Evolutionary conservation across 1,284 basidiomycete genomes (phyloP).

Genomic region (Sanghuangporus weigelae): DNA sequence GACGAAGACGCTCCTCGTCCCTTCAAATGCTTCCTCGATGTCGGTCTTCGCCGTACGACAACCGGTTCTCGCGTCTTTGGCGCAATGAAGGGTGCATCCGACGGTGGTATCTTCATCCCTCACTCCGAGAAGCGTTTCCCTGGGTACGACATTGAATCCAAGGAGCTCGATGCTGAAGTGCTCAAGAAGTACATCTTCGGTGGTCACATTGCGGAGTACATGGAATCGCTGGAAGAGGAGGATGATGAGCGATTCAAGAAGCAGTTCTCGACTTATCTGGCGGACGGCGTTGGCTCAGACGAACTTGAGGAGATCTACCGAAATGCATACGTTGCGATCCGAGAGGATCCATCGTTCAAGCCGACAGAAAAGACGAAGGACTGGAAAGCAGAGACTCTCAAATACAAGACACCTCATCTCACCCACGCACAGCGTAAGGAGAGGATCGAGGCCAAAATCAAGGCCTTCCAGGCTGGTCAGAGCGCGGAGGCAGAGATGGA

Average conservation of each 20-base stretch:
- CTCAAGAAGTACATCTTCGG: slow-evolving; percentile 98
- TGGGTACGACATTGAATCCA: slow-evolving; percentile 92
- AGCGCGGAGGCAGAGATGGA: slow-evolving; percentile 40
- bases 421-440: slow-evolving; percentile 75
- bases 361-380: slow-evolving; percentile 89
- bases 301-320: slow-evolving; percentile 97
- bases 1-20: slow-evolving; percentile 95
- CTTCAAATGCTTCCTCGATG: slow-evolving; percentile 99
- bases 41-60: slow-evolving; percentile 96
- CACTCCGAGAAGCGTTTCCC: slow-evolving; percentile 99
- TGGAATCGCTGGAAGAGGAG: slow-evolving; percentile 99
- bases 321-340: slow-evolving; percentile 89
- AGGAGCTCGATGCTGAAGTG: slow-evolving; percentile 91
- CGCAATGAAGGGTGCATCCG: slow-evolving; percentile 98
- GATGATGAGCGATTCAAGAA: slow-evolving; percentile 99
- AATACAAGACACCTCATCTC: slow-evolving; percentile 70
- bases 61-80: slow-evolving; percentile 98
- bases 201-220: slow-evolving; percentile 98
- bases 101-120: slow-evolving; percentile 97
- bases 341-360: slow-evolving; percentile 90
- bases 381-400: slow-evolving; percentile 86
- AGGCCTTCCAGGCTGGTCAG: slow-evolving; percentile 72
- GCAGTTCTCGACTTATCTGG: slow-evolving; percentile 95
- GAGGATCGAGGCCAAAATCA: slow-evolving; percentile 79
- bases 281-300: slow-evolving; percentile 92